phyloP scores from a whole-genome alignment of 2,329 filamentous ascomycete species.

The Ilyonectria destructans region DNA sequence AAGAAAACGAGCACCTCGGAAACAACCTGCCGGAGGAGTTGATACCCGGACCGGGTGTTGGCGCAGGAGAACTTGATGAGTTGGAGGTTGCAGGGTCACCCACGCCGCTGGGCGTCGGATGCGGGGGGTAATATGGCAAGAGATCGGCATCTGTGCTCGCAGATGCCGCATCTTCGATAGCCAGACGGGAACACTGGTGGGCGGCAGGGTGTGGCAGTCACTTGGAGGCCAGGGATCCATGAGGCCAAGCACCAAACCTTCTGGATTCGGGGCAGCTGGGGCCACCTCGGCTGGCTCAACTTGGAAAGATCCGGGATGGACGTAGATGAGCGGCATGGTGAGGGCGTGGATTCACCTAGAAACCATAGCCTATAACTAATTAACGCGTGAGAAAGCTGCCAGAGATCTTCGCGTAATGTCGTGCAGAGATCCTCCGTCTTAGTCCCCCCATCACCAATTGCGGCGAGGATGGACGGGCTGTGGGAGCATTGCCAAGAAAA shows the following conservation, averaged over 20 bases:
- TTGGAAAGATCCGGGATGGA: background rate
- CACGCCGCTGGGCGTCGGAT: conserved; percentile 33
- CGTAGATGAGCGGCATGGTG: background rate
- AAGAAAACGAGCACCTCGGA: background rate
- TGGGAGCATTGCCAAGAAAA: background rate
- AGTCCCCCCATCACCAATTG: background rate
- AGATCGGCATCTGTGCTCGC: conserved; percentile 42
- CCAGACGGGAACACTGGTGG: conserved; percentile 23
- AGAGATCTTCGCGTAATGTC: background rate
- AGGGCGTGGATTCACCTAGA: conserved; percentile 1
- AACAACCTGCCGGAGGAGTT: conserved; percentile 6
- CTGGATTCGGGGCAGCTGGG: background rate
- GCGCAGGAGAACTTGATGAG: conserved; percentile 20
- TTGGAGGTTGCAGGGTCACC: conserved; percentile 31
- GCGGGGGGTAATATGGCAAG: conserved; percentile 34
- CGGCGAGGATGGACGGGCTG: background rate
- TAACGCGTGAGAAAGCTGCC: background rate
- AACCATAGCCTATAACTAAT: too few species aligned
- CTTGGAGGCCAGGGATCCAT: conserved; percentile 18
- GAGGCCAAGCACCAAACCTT: conserved; percentile 8
- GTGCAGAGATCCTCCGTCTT: background rate
- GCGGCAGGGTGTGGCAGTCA: conserved; percentile 24
- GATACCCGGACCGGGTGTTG: conserved; percentile 19
- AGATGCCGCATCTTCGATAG: conserved; percentile 30
- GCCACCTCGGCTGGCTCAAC: background rate